Conservation (phyloP, 2,329 filamentous ascomycete species). For the Zymoseptoria tritici region DNA sequence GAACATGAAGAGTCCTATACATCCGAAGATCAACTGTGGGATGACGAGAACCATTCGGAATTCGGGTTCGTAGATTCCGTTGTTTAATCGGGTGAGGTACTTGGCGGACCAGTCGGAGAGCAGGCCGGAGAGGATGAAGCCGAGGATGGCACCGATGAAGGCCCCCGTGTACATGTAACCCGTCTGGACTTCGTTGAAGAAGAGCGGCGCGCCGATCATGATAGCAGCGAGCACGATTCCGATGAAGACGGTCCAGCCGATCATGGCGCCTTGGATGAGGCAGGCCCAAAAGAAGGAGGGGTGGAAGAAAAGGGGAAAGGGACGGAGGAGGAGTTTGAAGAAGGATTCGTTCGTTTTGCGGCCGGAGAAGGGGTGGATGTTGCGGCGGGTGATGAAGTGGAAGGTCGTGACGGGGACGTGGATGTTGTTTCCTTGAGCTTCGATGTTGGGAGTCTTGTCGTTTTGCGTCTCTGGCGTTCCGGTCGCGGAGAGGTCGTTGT, state of each 20-base stretch:
- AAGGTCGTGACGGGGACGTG: slow-evolving; percentile 6
- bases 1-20: slow-evolving; percentile 76
- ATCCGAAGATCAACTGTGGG: slow-evolving; percentile 71
- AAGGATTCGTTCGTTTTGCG: slow-evolving; percentile 73
- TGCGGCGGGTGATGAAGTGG: slow-evolving; percentile 17
- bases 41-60: slow-evolving; percentile 78
- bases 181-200: slow-evolving; percentile 67
- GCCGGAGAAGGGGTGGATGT: slow-evolving; percentile 59
- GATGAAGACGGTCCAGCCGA: slow-evolving; percentile 94
- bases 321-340: slow-evolving; percentile 57
- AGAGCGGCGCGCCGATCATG: slow-evolving; percentile 68
- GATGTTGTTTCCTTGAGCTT: slow-evolving; percentile 1
- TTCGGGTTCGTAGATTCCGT: slow-evolving; percentile 82
- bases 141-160: slow-evolving; percentile 73
- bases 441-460: neutral
- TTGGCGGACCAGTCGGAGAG: slow-evolving; percentile 67
- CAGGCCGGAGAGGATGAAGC: slow-evolving; percentile 67
- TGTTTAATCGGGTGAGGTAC: slow-evolving; percentile 64
- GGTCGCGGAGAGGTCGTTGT: neutral
- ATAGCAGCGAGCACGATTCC: slow-evolving; percentile 75
- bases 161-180: slow-evolving; percentile 84
- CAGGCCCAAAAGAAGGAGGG: slow-evolving; percentile 76
- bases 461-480: neutral
- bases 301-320: slow-evolving; percentile 75
- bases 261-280: slow-evolving; percentile 79